Conservation (phyloP, 495 filamentous ascomycete genomes). For the Penicillium antarcticum region DNA sequence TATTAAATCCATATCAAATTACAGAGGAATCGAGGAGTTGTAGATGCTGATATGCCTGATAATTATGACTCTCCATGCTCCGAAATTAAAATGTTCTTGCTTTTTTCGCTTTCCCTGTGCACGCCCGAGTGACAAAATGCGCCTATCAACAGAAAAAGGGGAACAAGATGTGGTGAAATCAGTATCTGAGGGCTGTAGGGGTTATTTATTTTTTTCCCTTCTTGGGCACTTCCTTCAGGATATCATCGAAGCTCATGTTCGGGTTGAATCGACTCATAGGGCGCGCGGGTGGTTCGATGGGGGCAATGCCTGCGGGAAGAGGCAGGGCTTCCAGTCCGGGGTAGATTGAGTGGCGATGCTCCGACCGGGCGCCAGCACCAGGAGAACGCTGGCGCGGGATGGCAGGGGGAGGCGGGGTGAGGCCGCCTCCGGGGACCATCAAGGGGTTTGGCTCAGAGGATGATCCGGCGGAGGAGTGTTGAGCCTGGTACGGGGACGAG, state of each 20-base stretch:
- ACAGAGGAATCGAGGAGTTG: slow-evolving; percentile 6
- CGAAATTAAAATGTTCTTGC: slow-evolving; percentile 20
- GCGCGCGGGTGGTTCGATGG: slow-evolving; percentile 40
- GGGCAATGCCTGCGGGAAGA: slow-evolving; percentile 47
- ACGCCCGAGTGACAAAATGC: slow-evolving; percentile 30
- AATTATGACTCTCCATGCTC: slow-evolving; percentile 23
- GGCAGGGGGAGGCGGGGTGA: slow-evolving; percentile 33
- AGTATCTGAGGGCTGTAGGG: neutral
- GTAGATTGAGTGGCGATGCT: slow-evolving; percentile 45
- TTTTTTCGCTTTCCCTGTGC: slow-evolving; percentile 24
- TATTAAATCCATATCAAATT: neutral
- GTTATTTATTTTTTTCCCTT: slow-evolving; percentile 35
- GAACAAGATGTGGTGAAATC: slow-evolving; percentile 4
- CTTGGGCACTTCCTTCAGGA: slow-evolving; percentile 44
- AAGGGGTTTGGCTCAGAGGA: slow-evolving; percentile 30
- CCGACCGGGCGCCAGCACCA: slow-evolving; percentile 21
- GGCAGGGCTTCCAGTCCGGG: slow-evolving; percentile 51
- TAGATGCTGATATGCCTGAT: slow-evolving; percentile 24
- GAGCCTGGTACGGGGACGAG: slow-evolving; percentile 42
- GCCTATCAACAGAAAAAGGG: slow-evolving; percentile 26
- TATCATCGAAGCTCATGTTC: slow-evolving; percentile 54
- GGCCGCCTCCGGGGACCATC: slow-evolving; percentile 27
- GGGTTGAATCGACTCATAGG: slow-evolving; percentile 44
- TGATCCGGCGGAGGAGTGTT: slow-evolving; percentile 42
- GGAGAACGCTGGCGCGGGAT: slow-evolving; percentile 47